A percentile compares a stretch with the other conserved stretches of the same genome.
Conservation (phyloP, 1,139 yeast genomes). For the Diutina catenulata region DNA sequence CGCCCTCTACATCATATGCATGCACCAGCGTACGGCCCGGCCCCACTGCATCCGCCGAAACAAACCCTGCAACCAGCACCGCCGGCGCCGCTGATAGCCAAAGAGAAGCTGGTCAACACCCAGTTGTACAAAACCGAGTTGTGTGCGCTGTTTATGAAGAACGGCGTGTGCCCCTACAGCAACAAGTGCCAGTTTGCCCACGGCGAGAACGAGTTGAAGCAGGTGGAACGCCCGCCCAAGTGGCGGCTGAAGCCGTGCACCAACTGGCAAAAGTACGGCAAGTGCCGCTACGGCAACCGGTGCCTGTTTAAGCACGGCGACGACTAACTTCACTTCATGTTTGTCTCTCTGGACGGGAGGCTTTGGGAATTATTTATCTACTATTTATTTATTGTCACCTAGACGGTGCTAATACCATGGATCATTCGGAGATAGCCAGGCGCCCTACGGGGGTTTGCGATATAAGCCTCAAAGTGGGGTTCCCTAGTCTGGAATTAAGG, state of each 20-base stretch:
- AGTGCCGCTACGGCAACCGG: constrained; percentile 81
- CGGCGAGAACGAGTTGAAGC: constrained; percentile 66
- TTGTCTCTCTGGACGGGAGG: neutral
- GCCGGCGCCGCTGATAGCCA: neutral
- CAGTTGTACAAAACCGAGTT: constrained; percentile 76
- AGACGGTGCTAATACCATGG: no score
- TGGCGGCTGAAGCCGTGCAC: constrained; percentile 90
- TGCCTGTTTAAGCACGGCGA: constrained; percentile 77
- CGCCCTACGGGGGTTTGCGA: no score
- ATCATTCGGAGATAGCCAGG: no score
- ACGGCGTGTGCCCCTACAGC: constrained; percentile 78
- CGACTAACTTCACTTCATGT: neutral
- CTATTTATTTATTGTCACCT: constrained; percentile 3
- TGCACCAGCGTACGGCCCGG: no score
- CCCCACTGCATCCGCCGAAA: no score
- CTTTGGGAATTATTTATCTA: no score
- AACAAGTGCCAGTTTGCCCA: constrained; percentile 93
- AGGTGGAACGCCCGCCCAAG: constrained; percentile 65
- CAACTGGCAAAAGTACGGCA: constrained; percentile 75
- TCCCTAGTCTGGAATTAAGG: no score
- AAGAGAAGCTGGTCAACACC: constrained; percentile 7
- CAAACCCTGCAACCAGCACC: no score
- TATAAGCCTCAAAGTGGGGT: no score
- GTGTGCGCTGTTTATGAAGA: constrained; percentile 66
- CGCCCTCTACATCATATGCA: no score